Evolutionary conservation across 2,329 filamentous ascomycete species (phyloP).

Genomic region (Pyricularia grisea): DNA sequence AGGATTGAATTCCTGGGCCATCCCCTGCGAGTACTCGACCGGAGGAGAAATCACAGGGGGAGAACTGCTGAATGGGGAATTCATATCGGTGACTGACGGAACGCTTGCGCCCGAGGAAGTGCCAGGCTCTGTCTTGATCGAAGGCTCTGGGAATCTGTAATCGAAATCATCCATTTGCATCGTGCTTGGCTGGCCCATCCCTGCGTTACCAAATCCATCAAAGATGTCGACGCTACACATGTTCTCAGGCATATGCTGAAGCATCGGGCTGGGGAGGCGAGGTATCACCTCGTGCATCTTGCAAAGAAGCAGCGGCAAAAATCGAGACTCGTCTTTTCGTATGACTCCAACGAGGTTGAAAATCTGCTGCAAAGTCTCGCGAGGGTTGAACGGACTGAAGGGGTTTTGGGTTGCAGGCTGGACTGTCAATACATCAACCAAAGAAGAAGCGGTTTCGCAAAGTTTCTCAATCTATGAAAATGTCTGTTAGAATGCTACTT

Average conservation of each 20-base stretch:
- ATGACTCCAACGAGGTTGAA: constrained; percentile 59
- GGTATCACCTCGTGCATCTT: constrained; percentile 69
- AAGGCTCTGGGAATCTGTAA: constrained; percentile 32
- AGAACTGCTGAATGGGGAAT: constrained; percentile 42
- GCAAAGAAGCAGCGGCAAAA: constrained; percentile 64
- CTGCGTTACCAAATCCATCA: constrained; percentile 54
- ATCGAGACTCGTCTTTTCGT: constrained; percentile 67
- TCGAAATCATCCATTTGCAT: constrained; percentile 35
- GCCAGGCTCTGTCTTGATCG: constrained; percentile 24
- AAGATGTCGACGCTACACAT: constrained; percentile 49
- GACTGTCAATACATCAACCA: constrained; percentile 64
- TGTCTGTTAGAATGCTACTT: background rate
- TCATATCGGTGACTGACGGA: constrained; percentile 30
- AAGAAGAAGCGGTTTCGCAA: constrained; percentile 63
- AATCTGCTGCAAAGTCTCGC: constrained; percentile 64
- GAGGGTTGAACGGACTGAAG: constrained; percentile 53
- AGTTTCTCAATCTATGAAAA: constrained; percentile 63
- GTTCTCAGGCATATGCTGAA: constrained; percentile 49
- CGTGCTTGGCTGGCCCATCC: constrained; percentile 44
- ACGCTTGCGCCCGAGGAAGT: constrained; percentile 22
- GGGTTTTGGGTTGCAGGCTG: constrained; percentile 50
- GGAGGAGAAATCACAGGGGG: constrained; percentile 43
- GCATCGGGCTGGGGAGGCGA: constrained; percentile 48
- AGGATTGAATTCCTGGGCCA: constrained; percentile 32
- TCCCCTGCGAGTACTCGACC: constrained; percentile 36